phyloP scores from a whole-genome alignment of 2,329 filamentous ascomycete species.

The Stemphylium beticola region DNA sequence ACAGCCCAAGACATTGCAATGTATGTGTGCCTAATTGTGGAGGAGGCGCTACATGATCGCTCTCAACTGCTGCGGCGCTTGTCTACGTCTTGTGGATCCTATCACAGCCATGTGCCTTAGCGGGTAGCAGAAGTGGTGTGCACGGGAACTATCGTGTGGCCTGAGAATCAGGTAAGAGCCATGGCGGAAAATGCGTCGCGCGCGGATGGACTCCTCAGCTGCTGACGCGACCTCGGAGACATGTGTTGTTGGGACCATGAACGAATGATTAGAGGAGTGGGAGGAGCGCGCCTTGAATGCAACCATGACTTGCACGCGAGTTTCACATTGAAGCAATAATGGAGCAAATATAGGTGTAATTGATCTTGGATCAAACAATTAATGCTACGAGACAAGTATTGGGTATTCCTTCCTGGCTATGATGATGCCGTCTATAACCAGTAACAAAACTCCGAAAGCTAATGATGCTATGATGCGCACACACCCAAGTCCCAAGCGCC shows the following conservation, averaged over 20 bases:
- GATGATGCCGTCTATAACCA: constrained; percentile 25
- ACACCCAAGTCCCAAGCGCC: constrained; percentile 36
- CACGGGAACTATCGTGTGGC: constrained; percentile 9
- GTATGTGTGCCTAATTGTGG: constrained; percentile 15
- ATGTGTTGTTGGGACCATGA: too few relatives aligned
- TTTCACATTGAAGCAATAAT: constrained; percentile 13
- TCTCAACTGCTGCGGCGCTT: constrained; percentile 4
- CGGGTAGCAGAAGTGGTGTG: constrained; percentile 12
- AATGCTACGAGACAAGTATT: constrained; percentile 27
- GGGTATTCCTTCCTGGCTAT: constrained; percentile 29
- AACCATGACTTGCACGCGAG: background rate
- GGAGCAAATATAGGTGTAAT: background rate
- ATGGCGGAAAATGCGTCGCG: background rate
- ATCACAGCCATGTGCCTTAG: constrained; percentile 8
- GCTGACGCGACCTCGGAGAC: too few relatives aligned
- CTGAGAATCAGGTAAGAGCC: background rate
- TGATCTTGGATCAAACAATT: constrained; percentile 29
- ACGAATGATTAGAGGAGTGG: too few relatives aligned
- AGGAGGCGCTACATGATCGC: background rate
- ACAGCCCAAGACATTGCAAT: background rate
- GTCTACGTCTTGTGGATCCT: constrained; percentile 1
- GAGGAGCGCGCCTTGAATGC: too few relatives aligned
- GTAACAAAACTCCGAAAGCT: constrained; percentile 24
- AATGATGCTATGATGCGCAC: constrained; percentile 26
- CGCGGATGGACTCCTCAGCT: too few relatives aligned